Evolutionary conservation across 2,329 filamentous ascomycete genomes (phyloP), one percentile per base, ranked within the genome.

Genomic region (Cladosporium sp.): DNA sequence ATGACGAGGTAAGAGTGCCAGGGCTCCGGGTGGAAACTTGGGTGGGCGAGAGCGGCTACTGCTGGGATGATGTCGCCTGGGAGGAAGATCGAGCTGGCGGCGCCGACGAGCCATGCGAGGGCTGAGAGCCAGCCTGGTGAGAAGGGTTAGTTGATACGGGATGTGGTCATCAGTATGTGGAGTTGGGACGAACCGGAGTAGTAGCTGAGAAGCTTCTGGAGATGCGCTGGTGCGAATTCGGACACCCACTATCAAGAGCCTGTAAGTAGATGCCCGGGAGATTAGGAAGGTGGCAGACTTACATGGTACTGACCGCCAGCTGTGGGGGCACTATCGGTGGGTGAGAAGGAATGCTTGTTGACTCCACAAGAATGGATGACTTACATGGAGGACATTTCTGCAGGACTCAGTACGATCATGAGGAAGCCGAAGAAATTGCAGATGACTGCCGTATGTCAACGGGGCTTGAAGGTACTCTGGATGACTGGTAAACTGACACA

Each of bases 81-180:
- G n/a, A 80, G 69, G 46, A 77, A 80, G 0, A 74, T 72, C n/a
- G 72, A 70, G 26, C 70, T 72, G 6, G 78, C 74, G 5, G 73
- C 71, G 59, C 72, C 72, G 14, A 76, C 75, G 13, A 76, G 70
- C 77, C 77, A 79, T 32, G 70, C 74, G 13, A 79, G 71, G 1
- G 76, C 76, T 5, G 70, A 73, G 68, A 76, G 76, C 77, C 77
- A 78, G 8, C 73, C 58, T 60, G 16, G 5, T 21, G 13, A 1
- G 21, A 11, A 13, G 25, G 32, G 32, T 34, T n/a, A 58, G n/a
- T 34, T 23, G 21, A 4, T 16, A 26, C n/a, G 18, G 21, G 18
- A 13, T 11, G 30, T 13, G 1, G 11, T 36, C 18, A 43, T 7
- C 18, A 21, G 39, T 10, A 13, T 8, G 25, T 13, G 11, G 14